Evolutionary conservation across 1,284 basidiomycete species (phyloP), one percentile per base, ranked within the genome.

Genomic region (Tausonia pullulans): DNA sequence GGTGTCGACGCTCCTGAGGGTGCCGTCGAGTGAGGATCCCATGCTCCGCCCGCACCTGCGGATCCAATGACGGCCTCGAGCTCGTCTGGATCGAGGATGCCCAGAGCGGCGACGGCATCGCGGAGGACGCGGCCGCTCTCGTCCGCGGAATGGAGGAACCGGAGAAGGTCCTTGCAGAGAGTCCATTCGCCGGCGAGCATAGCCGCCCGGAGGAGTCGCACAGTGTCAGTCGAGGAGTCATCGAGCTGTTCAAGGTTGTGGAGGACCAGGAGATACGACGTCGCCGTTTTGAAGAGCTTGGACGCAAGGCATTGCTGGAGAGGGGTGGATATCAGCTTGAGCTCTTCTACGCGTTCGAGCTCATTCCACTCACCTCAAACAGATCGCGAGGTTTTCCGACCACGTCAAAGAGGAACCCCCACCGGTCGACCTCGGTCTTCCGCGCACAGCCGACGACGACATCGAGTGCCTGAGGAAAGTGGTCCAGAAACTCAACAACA

Each of bases 401-500:
- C 14, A 90, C 82, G 64, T 84, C 85, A 73, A 99, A 99, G 40
- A 99, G 78, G 66, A 86, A 82, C 48, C 82, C 82, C 96, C 96
- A 99, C 57, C 89, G 79, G 5, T 89, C 87, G 71, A 95, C 84
- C 76, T 99, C 96, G 3, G 93, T 98, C 79, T 99, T 99, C 58
- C 96, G 81, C 7, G 96, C 96, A 72, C 95, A 98, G 5, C 89
- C 87, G 7, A 98, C 95, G 1, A 98, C 90, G 4, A 98, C 93
- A 67, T 96, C 90, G 62, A 98, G 78, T 4, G 88, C 83, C 61
- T 84, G 86, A 66, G 91, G 87, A 73, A 98, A 98, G 74, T 98
- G 85, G 73, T 98, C 95, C 69, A 99, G 78, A 72, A 99, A 98
- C 68, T 90, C 87, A 62, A 97, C 81, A 2, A 90, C 87, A 0